Conservation (phyloP, 192 early-diverging fungal species). For the Podila horticola region DNA sequence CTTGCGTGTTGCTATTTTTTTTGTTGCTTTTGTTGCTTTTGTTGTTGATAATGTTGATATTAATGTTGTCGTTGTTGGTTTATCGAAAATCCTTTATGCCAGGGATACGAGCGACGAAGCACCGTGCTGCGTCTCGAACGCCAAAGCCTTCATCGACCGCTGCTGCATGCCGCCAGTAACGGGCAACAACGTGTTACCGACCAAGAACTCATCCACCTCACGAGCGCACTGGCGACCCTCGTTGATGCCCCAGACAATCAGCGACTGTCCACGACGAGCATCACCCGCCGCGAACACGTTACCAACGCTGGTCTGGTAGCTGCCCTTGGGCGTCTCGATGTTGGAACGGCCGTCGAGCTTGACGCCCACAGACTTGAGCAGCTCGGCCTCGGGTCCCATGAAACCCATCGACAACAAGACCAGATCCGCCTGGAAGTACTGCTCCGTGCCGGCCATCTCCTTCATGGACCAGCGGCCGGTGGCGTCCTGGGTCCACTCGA, state of each 20-base stretch:
- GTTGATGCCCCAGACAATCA: conserved; percentile 99
- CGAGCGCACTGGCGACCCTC: conserved; percentile 96
- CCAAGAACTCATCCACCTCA: conserved; percentile 88
- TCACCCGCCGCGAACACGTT: conserved; percentile 98
- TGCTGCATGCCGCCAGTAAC: conserved; percentile 88
- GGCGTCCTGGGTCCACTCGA: conserved; percentile 93
- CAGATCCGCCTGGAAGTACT: conserved; percentile 89
- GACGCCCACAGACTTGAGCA: conserved; percentile 83
- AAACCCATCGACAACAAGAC: conserved; percentile 97
- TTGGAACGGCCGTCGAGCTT: conserved; percentile 82
- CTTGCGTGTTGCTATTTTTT: background rate
- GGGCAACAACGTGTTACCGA: conserved; percentile 84
- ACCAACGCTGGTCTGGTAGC: conserved; percentile 80
- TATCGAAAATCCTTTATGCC: conserved; percentile 9
- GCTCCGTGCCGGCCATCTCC: conserved; percentile 86
- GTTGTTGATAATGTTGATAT: background rate
- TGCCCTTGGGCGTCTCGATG: conserved; percentile 81
- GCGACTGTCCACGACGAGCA: conserved; percentile 93
- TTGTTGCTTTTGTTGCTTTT: background rate
- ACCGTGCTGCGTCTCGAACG: conserved; percentile 7
- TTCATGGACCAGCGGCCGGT: conserved; percentile 87
- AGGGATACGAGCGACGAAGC: conserved; percentile 3
- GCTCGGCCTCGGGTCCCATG: conserved; percentile 89
- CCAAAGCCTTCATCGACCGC: conserved; percentile 62
- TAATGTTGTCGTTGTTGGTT: conserved; percentile 5